phyloP scores from a whole-genome alignment of 2,329 filamentous ascomycete genomes.

The Claviceps maximensis region DNA sequence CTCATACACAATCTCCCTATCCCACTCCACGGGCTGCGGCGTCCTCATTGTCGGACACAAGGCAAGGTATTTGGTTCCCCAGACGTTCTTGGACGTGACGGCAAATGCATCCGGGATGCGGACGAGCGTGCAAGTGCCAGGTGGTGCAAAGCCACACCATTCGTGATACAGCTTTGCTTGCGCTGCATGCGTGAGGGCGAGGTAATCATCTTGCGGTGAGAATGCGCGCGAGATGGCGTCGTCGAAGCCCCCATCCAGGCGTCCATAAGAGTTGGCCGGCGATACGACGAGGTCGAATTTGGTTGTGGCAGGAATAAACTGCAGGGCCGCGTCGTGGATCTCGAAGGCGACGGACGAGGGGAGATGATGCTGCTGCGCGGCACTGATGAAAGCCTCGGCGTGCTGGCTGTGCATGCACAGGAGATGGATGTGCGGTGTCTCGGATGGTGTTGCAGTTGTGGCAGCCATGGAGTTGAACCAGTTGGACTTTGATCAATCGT shows the following conservation, averaged over 20 bases:
- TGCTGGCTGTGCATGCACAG: conserved; percentile 11
- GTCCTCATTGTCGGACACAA: conserved; percentile 41
- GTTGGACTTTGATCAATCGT: not conserved
- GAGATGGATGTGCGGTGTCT: conserved; percentile 9
- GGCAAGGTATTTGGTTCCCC: conserved; percentile 29
- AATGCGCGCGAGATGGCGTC: conserved; percentile 38
- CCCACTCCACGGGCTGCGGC: conserved; percentile 31
- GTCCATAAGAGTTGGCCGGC: conserved; percentile 40
- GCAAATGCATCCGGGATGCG: conserved; percentile 26
- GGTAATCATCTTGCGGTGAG: conserved; percentile 29
- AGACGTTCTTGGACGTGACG: conserved; percentile 20
- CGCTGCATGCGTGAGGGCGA: conserved; percentile 31
- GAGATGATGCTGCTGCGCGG: conserved; percentile 19
- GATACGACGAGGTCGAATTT: conserved; percentile 37
- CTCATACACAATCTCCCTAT: conserved; percentile 39
- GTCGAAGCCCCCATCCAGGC: conserved; percentile 41
- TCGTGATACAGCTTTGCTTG: conserved; percentile 31
- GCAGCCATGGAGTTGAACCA: not conserved
- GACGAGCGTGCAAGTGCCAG: conserved; percentile 35
- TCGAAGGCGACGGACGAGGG: conserved; percentile 17
- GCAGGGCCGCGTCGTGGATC: conserved; percentile 26
- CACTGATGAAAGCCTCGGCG: conserved; percentile 26
- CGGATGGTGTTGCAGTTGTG: not conserved
- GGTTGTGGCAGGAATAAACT: conserved; percentile 19
- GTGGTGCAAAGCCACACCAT: conserved; percentile 36